Conservation (phyloP, 192 early-diverging fungal species). For the Coemansia sp. region DNA sequence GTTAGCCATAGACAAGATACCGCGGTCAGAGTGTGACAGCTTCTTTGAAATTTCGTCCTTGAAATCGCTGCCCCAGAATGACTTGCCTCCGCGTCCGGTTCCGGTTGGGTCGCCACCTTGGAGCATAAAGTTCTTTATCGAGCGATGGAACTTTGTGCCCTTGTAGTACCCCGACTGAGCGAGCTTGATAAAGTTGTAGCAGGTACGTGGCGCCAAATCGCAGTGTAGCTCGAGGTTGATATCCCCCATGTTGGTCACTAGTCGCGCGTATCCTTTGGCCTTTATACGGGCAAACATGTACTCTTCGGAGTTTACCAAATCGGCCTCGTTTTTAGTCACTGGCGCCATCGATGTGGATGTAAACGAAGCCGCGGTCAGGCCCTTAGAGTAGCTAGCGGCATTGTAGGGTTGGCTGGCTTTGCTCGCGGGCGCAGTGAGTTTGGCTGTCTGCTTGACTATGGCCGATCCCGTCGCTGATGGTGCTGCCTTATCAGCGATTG, state of each 20-base stretch:
- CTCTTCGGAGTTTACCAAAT: constrained; percentile 77
- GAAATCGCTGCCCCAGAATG: constrained; percentile 64
- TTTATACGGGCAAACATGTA: constrained; percentile 87
- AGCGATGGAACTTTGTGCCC: constrained; percentile 78
- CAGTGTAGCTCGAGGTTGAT: constrained; percentile 41
- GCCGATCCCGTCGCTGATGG: constrained; percentile 8
- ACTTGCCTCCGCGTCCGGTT: constrained; percentile 87
- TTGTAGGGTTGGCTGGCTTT: constrained; percentile 65
- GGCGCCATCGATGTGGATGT: constrained; percentile 83
- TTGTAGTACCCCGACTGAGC: constrained; percentile 77
- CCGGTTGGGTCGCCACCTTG: constrained; percentile 98
- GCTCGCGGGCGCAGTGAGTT: constrained; percentile 19
- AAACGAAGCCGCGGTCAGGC: constrained; percentile 73
- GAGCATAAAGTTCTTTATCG: constrained; percentile 92
- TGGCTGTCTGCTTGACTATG: neutral
- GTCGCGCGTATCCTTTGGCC: constrained; percentile 71
- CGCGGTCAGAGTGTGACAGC: constrained; percentile 75
- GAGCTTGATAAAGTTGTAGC: constrained; percentile 90
- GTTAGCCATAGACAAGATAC: constrained; percentile 95
- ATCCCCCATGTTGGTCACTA: constrained; percentile 71
- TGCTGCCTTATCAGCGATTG: constrained; percentile 8
- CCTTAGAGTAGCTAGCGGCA: constrained; percentile 82
- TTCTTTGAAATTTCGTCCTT: constrained; percentile 69
- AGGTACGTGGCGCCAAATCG: constrained; percentile 74
- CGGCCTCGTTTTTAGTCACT: constrained; percentile 68